phyloP scores from a whole-genome alignment of 306 rosid species.

The Cajanus cajan region DNA sequence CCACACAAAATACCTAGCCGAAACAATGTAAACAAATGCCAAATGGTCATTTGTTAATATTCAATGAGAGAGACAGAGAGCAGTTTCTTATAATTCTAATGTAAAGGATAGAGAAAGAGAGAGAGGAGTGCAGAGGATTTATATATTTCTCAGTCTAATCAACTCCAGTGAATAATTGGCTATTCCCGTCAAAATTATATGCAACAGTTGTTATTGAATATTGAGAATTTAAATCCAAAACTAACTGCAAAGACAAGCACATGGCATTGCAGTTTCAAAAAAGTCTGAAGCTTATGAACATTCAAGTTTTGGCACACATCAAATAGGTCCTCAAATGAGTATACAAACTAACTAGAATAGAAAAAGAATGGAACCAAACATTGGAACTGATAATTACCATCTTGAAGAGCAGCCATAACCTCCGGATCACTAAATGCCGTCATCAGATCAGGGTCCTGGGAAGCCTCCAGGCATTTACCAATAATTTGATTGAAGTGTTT shows the following conservation, averaged over 20 bases:
- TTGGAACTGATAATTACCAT: conserved; percentile 51
- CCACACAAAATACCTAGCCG: not conserved
- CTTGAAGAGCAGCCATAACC: conserved; percentile 93
- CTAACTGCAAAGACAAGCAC: not conserved
- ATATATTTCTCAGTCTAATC: not conserved
- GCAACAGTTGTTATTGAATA: not conserved
- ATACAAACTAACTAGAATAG: not conserved
- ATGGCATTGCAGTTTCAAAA: not conserved
- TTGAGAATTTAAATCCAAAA: not conserved
- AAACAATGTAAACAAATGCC: not conserved
- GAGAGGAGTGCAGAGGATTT: not conserved
- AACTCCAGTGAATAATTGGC: not conserved
- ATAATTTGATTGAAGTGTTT: not conserved
- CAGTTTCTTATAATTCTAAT: not conserved
- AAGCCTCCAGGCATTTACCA: too few relatives aligned
- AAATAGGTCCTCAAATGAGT: not conserved
- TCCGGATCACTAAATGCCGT: conserved; percentile 85
- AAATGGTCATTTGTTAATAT: not conserved
- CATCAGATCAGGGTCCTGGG: conserved; percentile 88
- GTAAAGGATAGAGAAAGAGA: not conserved
- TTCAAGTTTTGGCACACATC: not conserved
- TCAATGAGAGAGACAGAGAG: not conserved
- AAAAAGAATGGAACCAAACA: not conserved
- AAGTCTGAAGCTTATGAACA: not conserved
- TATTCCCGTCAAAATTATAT: not conserved